Percentiles rank a stretch among this genome's conserved stretches.
Evolutionary conservation across 2,329 filamentous ascomycete species (phyloP).

Genomic region (Alternaria sp.): DNA sequence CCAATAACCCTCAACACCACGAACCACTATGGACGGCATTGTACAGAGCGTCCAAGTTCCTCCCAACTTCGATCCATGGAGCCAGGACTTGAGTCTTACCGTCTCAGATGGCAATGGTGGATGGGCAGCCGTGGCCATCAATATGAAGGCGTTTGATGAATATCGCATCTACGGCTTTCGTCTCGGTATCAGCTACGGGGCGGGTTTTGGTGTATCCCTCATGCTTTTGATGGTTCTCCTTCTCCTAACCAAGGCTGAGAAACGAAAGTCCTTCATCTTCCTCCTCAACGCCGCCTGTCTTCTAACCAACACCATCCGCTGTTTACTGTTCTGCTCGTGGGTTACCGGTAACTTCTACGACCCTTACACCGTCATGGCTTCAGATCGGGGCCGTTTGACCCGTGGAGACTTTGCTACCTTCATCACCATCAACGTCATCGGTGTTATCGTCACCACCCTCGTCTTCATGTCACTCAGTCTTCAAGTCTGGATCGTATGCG

Average conservation of each 20-base stretch:
- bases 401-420: conserved; percentile 56
- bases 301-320: conserved; percentile 67
- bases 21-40: conserved; percentile 22
- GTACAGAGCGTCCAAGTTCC: conserved; percentile 17
- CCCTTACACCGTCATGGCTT: conserved; percentile 67
- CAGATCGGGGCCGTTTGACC: conserved; percentile 63
- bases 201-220: conserved; percentile 73
- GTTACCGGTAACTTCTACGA: conserved; percentile 68
- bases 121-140: conserved; percentile 47
- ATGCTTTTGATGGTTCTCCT: conserved; percentile 72
- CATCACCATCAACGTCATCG: conserved; percentile 60
- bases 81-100: conserved; percentile 61
- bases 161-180: conserved; percentile 59
- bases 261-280: conserved; percentile 70
- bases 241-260: conserved; percentile 70
- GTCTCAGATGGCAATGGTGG: conserved; percentile 52
- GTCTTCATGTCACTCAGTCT: conserved; percentile 68
- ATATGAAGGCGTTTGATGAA: conserved; percentile 56
- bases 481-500: conserved; percentile 70
- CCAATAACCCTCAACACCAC: background rate
- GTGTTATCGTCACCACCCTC: conserved; percentile 62
- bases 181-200: conserved; percentile 70
- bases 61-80: conserved; percentile 59
- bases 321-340: conserved; percentile 65
- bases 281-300: conserved; percentile 71